Conservation (phyloP, 495 filamentous ascomycete genomes). For the Amorphotheca resinae region DNA sequence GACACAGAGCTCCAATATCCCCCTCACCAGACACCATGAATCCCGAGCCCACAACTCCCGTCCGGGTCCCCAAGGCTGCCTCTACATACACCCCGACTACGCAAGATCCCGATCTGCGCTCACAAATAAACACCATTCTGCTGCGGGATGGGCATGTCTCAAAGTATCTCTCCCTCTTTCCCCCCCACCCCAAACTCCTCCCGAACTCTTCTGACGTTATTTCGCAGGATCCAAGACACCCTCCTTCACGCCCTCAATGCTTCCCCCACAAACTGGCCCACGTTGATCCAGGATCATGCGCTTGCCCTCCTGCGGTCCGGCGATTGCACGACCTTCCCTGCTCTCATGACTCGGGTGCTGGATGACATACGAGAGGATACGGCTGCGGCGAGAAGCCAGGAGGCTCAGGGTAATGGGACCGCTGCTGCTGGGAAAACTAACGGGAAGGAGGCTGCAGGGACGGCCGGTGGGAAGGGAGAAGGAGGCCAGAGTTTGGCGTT, state of each 20-base stretch:
- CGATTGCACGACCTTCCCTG: constrained; percentile 38
- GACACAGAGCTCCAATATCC: neutral
- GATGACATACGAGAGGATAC: constrained; percentile 41
- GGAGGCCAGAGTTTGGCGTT: constrained; percentile 29
- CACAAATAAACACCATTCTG: constrained; percentile 37
- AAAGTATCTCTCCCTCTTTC: constrained; percentile 24
- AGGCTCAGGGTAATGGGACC: constrained; percentile 1
- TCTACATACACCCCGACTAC: constrained; percentile 37
- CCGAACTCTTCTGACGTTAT: neutral
- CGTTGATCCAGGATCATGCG: constrained; percentile 33
- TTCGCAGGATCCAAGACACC: constrained; percentile 40
- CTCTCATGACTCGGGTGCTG: constrained; percentile 37
- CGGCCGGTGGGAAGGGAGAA: constrained; percentile 7
- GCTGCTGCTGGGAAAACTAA: neutral
- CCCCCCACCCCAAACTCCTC: neutral
- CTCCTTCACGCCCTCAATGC: constrained; percentile 40
- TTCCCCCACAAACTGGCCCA: constrained; percentile 40
- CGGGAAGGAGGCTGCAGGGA: constrained; percentile 14
- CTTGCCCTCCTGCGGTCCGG: constrained; percentile 39
- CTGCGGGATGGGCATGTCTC: constrained; percentile 35
- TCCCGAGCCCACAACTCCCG: constrained; percentile 33
- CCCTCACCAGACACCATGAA: constrained; percentile 5
- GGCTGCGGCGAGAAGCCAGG: constrained; percentile 1
- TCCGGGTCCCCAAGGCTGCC: constrained; percentile 38
- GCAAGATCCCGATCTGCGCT: constrained; percentile 37